Conservation (phyloP, 2,329 filamentous ascomycete species). For the Penicillium sclerotiorum region DNA sequence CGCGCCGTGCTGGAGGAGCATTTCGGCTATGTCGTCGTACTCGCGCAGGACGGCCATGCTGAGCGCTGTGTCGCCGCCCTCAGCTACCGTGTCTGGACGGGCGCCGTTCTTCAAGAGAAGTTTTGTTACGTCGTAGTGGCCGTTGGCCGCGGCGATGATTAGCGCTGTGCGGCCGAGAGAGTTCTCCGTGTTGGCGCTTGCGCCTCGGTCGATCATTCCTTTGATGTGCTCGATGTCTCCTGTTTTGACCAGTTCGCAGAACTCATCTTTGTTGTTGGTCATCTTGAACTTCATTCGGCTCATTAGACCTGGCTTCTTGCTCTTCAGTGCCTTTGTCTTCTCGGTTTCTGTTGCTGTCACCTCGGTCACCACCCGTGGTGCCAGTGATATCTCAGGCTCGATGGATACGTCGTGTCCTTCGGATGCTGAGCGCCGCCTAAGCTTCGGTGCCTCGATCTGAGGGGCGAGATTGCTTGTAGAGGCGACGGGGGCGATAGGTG, state of each 20-base stretch:
- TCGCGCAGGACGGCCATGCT: constrained; percentile 10
- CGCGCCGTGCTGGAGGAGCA: constrained; percentile 15
- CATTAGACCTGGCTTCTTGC: constrained; percentile 16
- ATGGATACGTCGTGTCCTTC: background rate
- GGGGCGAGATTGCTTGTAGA: too few species aligned
- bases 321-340: background rate
- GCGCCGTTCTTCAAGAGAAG: constrained; percentile 19
- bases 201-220: constrained; percentile 16
- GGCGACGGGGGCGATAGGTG: too few species aligned
- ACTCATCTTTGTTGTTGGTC: constrained; percentile 15
- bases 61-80: constrained; percentile 14
- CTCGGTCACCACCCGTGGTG: background rate
- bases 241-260: constrained; percentile 14
- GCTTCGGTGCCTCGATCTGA: background rate
- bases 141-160: constrained; percentile 18
- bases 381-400: background rate
- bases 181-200: constrained; percentile 13
- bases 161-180: constrained; percentile 12
- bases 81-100: background rate
- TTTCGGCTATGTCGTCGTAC: constrained; percentile 11
- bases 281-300: constrained; percentile 17
- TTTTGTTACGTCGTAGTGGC: constrained; percentile 14
- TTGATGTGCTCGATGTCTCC: constrained; percentile 8
- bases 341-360: background rate
- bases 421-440: background rate